Base-by-base conservation (phyloP, 495 filamentous ascomycete species). In the Tuber umbilicatum region DNA sequence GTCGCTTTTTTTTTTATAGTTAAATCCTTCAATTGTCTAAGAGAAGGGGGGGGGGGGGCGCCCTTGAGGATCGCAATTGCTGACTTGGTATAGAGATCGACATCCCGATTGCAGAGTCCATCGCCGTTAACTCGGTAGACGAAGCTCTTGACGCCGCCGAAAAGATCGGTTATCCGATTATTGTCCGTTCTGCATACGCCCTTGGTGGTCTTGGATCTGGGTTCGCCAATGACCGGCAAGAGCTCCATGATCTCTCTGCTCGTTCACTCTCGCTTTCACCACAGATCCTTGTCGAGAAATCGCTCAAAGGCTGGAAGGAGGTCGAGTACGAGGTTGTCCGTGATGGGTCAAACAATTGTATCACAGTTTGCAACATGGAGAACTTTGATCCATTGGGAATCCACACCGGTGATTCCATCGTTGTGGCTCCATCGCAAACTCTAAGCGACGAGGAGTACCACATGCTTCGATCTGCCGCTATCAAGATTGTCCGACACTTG, bases 301-400 rank as follows among this genome's bases (percentile, higher is more conserved):
- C 94, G n/a, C 89, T 99, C 70, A 97, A 97, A 86, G 94, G 94
- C 80, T 99, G 94, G 94, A 98, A 98, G 85, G 94, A 98, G 84
- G 91, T 97, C 73, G 94, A 98, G 83, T 98, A 98, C 82, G 94
- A 98, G 84, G 94, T 98, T 45, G 94, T 98, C 50, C 90, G 94
- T 74, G 94, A 98, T 84, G 91, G 91, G 68, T 88, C 89, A 79
- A 95, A 97, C 87, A 98, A 98, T 86, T 97, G 95, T 84, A 97
- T 98, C 79, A 98, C 94, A 27, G 94, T 98, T 68, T 98, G 94
- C 87, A 98, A 98, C 86, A 98, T 98, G 94, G 94, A 98, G 86
- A 98, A 98, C 85, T 98, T 98, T 82, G 94, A 98, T 82, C 94
- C 94, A 50, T 87, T 98, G 45, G 94, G 94, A 82, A 94, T 97